These are phyloP conservation scores for Pythium volutum DNA, from an alignment of 352 stramenopile species.

Conservation along the genomic window DNA sequence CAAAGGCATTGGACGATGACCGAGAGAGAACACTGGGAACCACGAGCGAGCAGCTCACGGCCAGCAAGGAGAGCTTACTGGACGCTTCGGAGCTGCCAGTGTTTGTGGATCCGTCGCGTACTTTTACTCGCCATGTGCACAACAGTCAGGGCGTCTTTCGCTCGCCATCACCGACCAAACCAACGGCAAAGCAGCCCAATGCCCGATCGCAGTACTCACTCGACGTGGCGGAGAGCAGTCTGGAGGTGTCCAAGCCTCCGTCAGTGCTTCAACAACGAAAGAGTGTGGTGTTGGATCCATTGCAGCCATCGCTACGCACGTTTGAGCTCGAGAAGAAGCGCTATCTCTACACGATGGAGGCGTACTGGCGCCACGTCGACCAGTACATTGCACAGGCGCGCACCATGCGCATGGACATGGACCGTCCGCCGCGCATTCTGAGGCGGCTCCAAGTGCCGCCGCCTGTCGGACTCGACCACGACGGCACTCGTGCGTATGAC, in stretches of 20 bases:
- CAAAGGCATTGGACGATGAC: conserved; percentile 8
- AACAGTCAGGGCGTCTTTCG: conserved; percentile 62
- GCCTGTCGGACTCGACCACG: conserved; percentile 38
- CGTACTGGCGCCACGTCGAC: conserved; percentile 83
- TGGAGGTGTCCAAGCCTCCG: conserved; percentile 6
- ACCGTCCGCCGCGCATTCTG: conserved; percentile 61
- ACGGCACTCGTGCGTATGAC: conserved; percentile 50
- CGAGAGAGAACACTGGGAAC: background rate
- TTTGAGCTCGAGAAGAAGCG: conserved; percentile 76
- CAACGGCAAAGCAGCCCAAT: conserved; percentile 10
- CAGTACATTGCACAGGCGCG: conserved; percentile 46
- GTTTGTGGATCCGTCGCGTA: conserved; percentile 49
- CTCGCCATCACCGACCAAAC: conserved; percentile 39
- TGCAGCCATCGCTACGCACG: conserved; percentile 57
- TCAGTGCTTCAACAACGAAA: conserved; percentile 14
- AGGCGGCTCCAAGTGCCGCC: conserved; percentile 67
- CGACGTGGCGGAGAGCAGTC: conserved; percentile 29
- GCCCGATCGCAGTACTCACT: conserved; percentile 36
- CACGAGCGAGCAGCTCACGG: background rate
- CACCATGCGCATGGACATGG: conserved; percentile 57
- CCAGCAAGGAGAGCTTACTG: conserved; percentile 9
- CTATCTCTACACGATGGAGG: conserved; percentile 79
- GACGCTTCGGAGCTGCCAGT: conserved; percentile 39
- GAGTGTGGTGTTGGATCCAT: conserved; percentile 37
- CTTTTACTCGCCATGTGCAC: conserved; percentile 60